Conservation (phyloP, 495 filamentous ascomycete genomes). For the Penicillium taxi region DNA sequence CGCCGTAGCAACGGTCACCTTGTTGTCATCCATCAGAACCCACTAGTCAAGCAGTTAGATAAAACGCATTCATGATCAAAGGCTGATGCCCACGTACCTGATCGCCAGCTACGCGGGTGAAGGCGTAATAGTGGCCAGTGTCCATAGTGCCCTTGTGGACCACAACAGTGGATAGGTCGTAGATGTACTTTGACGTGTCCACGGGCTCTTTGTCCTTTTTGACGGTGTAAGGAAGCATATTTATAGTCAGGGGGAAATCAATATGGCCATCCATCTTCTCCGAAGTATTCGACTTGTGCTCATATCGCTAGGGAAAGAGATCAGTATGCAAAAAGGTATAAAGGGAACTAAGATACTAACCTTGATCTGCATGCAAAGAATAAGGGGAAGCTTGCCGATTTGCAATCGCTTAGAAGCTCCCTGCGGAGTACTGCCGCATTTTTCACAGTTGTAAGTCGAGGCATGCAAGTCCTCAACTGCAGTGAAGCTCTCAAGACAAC, state of each 20-base stretch:
- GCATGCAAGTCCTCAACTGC: conserved; percentile 59
- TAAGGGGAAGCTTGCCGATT: conserved; percentile 71
- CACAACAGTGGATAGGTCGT: conserved; percentile 76
- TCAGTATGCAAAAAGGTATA: neutral
- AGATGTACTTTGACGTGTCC: conserved; percentile 53
- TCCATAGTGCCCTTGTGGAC: conserved; percentile 81
- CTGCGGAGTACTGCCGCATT: conserved; percentile 58
- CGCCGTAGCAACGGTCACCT: conserved; percentile 70
- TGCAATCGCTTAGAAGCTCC: conserved; percentile 72
- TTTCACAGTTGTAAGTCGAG: conserved; percentile 66
- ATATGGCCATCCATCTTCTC: conserved; percentile 77
- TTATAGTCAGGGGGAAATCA: conserved; percentile 74
- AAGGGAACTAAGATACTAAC: conserved; percentile 31
- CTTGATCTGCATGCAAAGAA: conserved; percentile 89
- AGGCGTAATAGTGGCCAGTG: conserved; percentile 84
- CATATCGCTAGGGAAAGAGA: conserved; percentile 55
- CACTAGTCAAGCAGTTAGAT: too few relatives aligned
- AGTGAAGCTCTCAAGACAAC: conserved; percentile 78
- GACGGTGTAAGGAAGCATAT: conserved; percentile 81
- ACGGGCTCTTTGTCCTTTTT: conserved; percentile 36
- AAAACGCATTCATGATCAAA: conserved; percentile 12
- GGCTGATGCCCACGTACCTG: conserved; percentile 46
- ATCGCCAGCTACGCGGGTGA: conserved; percentile 62
- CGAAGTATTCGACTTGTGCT: conserved; percentile 57
- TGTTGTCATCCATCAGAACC: conserved; percentile 88